phyloP scores from a whole-genome alignment of 2,329 filamentous ascomycete genomes.

The Diaporthe citrichinensis region DNA sequence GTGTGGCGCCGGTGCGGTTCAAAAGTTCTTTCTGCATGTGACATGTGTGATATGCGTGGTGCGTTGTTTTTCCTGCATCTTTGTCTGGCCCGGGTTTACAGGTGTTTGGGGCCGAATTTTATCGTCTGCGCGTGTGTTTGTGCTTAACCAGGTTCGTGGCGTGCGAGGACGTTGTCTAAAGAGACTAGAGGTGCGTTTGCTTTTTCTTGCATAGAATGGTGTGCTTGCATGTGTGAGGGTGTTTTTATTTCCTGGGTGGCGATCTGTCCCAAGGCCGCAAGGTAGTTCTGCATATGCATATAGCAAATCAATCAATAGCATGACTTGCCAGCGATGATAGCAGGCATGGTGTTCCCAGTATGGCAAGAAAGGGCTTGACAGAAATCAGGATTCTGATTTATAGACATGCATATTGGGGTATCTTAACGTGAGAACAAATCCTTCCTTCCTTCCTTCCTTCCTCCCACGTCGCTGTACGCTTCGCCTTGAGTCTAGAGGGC shows the following conservation, averaged over 20 bases:
- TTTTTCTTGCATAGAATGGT: conserved; percentile 24
- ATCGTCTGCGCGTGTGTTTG: neutral
- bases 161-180: conserved; percentile 6
- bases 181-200: conserved; percentile 6
- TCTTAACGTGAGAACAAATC: conserved; percentile 4
- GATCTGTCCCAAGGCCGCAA: neutral
- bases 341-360: neutral
- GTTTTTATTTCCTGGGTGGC: neutral
- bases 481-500: neutral
- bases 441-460: neutral
- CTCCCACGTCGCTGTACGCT: neutral
- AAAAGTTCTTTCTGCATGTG: conserved; percentile 24
- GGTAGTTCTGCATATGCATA: conserved; percentile 2
- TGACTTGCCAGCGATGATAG: neutral
- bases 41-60: conserved; percentile 11
- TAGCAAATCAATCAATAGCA: neutral
- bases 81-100: neutral
- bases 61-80: conserved; percentile 6
- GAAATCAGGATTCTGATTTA: neutral
- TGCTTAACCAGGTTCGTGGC: neutral
- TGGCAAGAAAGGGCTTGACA: neutral
- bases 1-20: neutral
- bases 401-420: conserved; percentile 22
- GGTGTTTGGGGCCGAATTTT: neutral
- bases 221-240: conserved; percentile 17